Evolutionary conservation across 2,329 filamentous ascomycete species (phyloP).

Genomic region (Hypoxylon sp.): DNA sequence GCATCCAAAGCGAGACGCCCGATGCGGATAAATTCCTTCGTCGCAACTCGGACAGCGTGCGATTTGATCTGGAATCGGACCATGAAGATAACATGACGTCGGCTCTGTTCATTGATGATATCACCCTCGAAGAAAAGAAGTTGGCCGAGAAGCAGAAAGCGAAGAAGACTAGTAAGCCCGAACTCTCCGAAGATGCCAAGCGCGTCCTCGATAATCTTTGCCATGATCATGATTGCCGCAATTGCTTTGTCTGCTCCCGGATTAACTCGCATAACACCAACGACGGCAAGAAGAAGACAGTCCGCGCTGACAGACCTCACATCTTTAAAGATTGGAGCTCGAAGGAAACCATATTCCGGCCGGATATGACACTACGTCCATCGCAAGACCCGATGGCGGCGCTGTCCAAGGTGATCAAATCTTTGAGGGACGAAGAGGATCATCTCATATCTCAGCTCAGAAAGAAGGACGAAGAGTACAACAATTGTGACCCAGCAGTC

Average conservation of each 20-base stretch:
- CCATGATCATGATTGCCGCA: constrained; percentile 60
- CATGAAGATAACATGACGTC: constrained; percentile 65
- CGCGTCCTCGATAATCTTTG: constrained; percentile 63
- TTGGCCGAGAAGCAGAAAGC: constrained; percentile 38
- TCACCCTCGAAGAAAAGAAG: constrained; percentile 57
- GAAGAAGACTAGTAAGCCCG: constrained; percentile 49
- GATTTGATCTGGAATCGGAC: constrained; percentile 44
- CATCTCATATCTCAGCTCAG: constrained; percentile 78
- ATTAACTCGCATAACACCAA: constrained; percentile 56
- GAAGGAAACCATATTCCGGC: constrained; percentile 53
- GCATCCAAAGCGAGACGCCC: constrained; percentile 41
- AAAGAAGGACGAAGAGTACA: constrained; percentile 68
- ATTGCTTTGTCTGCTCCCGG: constrained; percentile 66
- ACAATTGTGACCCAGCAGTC: constrained; percentile 70
- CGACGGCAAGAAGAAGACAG: constrained; percentile 57
- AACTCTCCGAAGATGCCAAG: constrained; percentile 61
- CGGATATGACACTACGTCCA: constrained; percentile 68
- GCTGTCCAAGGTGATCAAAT: constrained; percentile 84
- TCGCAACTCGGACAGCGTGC: constrained; percentile 39
- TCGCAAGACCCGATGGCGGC: constrained; percentile 75
- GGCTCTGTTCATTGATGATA: constrained; percentile 66
- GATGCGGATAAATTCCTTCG: constrained; percentile 37
- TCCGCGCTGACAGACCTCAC: constrained; percentile 70
- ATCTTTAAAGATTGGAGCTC: constrained; percentile 70
- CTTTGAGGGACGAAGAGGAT: constrained; percentile 78